Conservation (phyloP, 495 filamentous ascomycete species). For the Penicillium silybi region DNA sequence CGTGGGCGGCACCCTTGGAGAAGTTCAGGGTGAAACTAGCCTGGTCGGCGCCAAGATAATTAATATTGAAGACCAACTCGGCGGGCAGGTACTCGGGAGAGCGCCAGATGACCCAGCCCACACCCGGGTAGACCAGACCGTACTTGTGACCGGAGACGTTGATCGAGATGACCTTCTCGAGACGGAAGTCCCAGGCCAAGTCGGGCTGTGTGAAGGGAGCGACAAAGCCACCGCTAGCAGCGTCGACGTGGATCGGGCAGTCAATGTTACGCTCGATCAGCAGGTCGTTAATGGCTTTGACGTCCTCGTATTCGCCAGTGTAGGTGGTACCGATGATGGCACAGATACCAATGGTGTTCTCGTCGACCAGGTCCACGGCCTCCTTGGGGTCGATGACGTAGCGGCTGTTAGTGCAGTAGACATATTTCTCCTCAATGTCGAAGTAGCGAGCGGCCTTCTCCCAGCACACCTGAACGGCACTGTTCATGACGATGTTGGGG, state of each 20-base stretch:
- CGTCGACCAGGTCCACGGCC: conserved; percentile 79
- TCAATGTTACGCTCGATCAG: conserved; percentile 67
- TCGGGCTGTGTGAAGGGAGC: conserved; percentile 81
- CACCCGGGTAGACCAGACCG: conserved; percentile 77
- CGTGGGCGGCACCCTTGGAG: conserved; percentile 84
- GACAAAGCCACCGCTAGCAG: conserved; percentile 86
- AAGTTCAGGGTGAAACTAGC: conserved; percentile 98
- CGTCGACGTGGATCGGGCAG: conserved; percentile 85
- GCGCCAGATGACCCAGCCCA: conserved; percentile 91
- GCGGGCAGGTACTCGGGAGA: conserved; percentile 76
- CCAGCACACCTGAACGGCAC: conserved; percentile 93
- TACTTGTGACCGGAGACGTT: conserved; percentile 94
- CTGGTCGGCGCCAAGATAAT: conserved; percentile 92
- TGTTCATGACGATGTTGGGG: conserved; percentile 90
- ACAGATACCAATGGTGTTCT: conserved; percentile 95
- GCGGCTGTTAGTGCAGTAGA: conserved; percentile 75
- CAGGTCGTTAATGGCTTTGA: conserved; percentile 83
- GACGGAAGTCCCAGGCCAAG: conserved; percentile 82
- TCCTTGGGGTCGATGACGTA: conserved; percentile 84
- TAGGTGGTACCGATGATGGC: conserved; percentile 85
- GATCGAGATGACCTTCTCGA: conserved; percentile 82
- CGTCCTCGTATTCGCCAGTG: conserved; percentile 93
- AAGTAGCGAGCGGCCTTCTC: conserved; percentile 96
- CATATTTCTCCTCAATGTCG: conserved; percentile 84
- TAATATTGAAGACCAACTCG: conserved; percentile 96